Conservation (phyloP, 2,329 filamentous ascomycete species). For the Xylariaceae sp. region DNA sequence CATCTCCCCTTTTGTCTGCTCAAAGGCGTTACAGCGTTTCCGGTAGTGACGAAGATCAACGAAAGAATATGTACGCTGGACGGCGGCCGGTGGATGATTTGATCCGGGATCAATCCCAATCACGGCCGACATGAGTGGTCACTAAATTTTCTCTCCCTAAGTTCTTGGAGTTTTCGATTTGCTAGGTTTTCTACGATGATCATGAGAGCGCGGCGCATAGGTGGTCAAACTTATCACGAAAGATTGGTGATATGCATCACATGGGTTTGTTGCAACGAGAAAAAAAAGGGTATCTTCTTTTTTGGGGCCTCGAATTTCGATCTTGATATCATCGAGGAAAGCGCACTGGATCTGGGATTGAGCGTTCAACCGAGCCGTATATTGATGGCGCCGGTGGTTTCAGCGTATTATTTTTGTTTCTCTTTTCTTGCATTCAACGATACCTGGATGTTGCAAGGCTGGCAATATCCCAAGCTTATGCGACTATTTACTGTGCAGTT, state of each 20-base stretch:
- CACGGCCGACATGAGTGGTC: constrained; percentile 10
- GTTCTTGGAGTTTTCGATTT: constrained; percentile 7
- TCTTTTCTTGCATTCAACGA: background rate
- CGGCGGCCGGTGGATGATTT: constrained; percentile 27
- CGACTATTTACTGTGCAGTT: background rate
- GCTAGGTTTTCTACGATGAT: constrained; percentile 8
- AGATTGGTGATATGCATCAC: constrained; percentile 13
- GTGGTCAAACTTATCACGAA: constrained; percentile 3
- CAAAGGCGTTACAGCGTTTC: constrained; percentile 15
- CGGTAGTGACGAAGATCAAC: constrained; percentile 15
- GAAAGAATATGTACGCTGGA: constrained; percentile 18
- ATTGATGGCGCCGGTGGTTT: background rate
- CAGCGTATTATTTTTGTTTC: constrained; percentile 1
- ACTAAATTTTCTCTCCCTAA: background rate
- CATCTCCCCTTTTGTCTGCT: constrained; percentile 11
- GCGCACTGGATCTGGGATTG: background rate
- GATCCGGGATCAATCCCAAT: constrained; percentile 14
- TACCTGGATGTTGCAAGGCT: background rate
- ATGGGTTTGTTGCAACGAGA: constrained; percentile 14
- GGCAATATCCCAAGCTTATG: background rate
- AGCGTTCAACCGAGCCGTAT: background rate
- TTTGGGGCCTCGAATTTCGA: constrained; percentile 2
- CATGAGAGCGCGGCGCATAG: constrained; percentile 17
- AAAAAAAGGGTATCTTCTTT: constrained; percentile 1
- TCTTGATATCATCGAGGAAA: background rate